phyloP scores from a whole-genome alignment of 768 basidiomycete genomes.

The Auricularia auricula-judae region DNA sequence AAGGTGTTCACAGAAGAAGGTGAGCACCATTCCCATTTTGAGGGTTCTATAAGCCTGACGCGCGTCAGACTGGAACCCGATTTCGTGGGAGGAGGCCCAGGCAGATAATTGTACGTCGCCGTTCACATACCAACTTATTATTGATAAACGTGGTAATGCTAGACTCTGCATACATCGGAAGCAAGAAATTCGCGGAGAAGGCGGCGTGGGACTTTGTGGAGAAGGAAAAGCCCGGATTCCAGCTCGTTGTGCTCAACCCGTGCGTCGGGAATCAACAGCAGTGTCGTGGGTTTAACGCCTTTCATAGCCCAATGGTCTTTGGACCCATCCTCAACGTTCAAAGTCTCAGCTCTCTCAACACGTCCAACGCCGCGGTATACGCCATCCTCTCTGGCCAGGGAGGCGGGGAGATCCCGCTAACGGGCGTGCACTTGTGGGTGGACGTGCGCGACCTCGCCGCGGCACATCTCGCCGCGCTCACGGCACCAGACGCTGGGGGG shows the following conservation, averaged over 20 bases:
- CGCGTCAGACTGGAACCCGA: slow-evolving; percentile 1
- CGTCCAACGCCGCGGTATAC: neutral
- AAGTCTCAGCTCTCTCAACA: neutral
- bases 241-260: slow-evolving; percentile 1
- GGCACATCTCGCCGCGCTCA: slow-evolving; percentile 30
- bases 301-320: neutral
- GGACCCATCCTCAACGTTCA: neutral
- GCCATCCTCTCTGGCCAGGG: neutral
- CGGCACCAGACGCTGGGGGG: slow-evolving; percentile 39
- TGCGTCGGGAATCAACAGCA: neutral
- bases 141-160: no score
- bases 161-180: neutral
- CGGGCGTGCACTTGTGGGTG: neutral
- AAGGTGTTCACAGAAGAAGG: slow-evolving; percentile 1
- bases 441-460: neutral
- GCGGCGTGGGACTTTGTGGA: slow-evolving; percentile 3
- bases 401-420: neutral
- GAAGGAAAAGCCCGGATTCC: neutral
- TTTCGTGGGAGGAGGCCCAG: neutral
- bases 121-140: neutral
- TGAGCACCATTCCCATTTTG: neutral
- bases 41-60: neutral
- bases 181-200: slow-evolving; percentile 2
- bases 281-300: neutral
- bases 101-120: neutral